Evolutionary conservation across 306 rosid genomes (phyloP).

Genomic region (Comarum palustre): DNA sequence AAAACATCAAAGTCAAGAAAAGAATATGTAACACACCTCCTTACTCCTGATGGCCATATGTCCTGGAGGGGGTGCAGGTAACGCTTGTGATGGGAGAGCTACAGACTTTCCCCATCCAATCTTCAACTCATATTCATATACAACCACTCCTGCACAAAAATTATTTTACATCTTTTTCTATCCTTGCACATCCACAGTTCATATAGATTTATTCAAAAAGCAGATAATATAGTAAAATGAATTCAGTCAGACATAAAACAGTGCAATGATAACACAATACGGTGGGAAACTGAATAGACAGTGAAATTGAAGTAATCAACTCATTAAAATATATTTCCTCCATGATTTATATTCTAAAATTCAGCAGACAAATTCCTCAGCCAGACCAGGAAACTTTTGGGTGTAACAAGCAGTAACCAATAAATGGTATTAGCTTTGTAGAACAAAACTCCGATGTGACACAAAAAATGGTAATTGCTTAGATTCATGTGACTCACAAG

Average conservation of each 20-base stretch:
- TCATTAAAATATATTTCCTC: background rate
- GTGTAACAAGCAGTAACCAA: too few relatives aligned
- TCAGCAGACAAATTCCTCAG: background rate
- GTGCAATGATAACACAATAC: background rate
- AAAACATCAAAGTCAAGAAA: conserved; percentile 11
- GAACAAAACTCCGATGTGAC: too few relatives aligned
- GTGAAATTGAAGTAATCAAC: background rate
- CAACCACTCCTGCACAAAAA: conserved; percentile 84
- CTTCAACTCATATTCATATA: conserved; percentile 96
- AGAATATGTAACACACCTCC: conserved; percentile 59
- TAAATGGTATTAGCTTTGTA: too few relatives aligned
- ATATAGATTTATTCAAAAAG: background rate
- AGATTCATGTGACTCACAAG: too few relatives aligned
- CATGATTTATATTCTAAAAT: background rate
- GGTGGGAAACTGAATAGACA: background rate
- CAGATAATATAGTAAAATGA: background rate
- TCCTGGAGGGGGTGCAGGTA: conserved; percentile 99
- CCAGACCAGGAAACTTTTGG: too few relatives aligned
- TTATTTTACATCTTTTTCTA: conserved; percentile 20
- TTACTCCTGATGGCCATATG: conserved; percentile 99
- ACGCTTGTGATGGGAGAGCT: conserved; percentile 95
- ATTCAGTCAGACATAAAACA: background rate
- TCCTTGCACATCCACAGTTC: conserved; percentile 9
- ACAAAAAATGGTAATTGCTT: too few relatives aligned
- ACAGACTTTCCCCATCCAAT: conserved; percentile 99